These are phyloP conservation scores for Nemania bipapillata DNA, from an alignment of 2,329 filamentous ascomycete genomes.

Conservation along the genomic window DNA sequence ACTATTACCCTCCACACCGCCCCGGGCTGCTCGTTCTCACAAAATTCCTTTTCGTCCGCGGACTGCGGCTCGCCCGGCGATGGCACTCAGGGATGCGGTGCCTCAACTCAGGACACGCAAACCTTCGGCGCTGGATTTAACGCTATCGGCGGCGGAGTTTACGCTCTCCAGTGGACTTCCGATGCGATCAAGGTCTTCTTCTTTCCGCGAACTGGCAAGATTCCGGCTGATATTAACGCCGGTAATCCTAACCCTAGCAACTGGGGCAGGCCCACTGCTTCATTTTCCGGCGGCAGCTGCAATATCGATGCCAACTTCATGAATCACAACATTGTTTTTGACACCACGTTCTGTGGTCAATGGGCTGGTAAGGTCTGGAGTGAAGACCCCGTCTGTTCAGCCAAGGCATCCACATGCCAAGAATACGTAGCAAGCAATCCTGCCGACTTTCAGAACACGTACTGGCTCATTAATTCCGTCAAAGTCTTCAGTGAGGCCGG, in stretches of 20 bases:
- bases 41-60: slow-evolving; percentile 56
- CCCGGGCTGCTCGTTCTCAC: slow-evolving; percentile 65
- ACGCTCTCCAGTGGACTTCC: slow-evolving; percentile 80
- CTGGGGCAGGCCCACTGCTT: slow-evolving; percentile 77
- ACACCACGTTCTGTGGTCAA: slow-evolving; percentile 86
- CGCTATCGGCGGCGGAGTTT: slow-evolving; percentile 73
- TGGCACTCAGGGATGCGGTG: slow-evolving; percentile 69
- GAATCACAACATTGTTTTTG: slow-evolving; percentile 79
- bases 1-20: slow-evolving; percentile 75
- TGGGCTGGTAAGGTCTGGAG: slow-evolving; percentile 82
- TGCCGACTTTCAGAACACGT: slow-evolving; percentile 74
- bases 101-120: slow-evolving; percentile 61
- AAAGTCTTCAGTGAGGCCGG: slow-evolving; percentile 64
- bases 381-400: slow-evolving; percentile 65
- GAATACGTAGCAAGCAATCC: slow-evolving; percentile 79
- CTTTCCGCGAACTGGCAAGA: slow-evolving; percentile 71
- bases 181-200: slow-evolving; percentile 80
- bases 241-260: slow-evolving; percentile 70
- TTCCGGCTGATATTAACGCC: slow-evolving; percentile 71
- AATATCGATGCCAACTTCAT: slow-evolving; percentile 76
- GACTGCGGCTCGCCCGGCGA: slow-evolving; percentile 67
- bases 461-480: slow-evolving; percentile 79
- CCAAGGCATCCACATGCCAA: slow-evolving; percentile 72
- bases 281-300: slow-evolving; percentile 75
- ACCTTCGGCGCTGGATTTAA: slow-evolving; percentile 79